Evolutionary conservation across 768 basidiomycete species (phyloP).

Genomic region (Trametes cubensis): DNA sequence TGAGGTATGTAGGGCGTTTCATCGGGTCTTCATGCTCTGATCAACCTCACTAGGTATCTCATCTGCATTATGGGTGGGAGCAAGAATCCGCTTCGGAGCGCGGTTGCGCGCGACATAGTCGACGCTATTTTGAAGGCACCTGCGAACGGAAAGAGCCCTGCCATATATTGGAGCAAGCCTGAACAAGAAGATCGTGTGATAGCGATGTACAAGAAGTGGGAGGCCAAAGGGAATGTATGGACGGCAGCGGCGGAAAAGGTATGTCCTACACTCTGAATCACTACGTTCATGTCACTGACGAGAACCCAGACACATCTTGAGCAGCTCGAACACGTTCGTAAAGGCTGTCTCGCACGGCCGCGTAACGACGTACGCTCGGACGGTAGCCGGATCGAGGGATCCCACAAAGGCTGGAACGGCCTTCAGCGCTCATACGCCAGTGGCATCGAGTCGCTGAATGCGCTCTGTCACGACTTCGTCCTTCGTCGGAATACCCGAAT

Average conservation of each 20-base stretch:
- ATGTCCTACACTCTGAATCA: not conserved
- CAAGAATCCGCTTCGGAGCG: not conserved
- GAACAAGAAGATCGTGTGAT: conserved; percentile 27
- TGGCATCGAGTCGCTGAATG: conserved; percentile 26
- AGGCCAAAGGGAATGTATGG: not conserved
- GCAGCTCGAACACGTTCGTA: conserved; percentile 34
- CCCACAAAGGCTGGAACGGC: conserved; percentile 35
- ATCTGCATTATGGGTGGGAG: not conserved
- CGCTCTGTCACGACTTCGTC: conserved; percentile 30
- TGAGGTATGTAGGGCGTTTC: conserved; percentile 13
- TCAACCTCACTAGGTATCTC: not conserved
- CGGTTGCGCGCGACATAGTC: not conserved
- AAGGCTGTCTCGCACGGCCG: conserved; percentile 32
- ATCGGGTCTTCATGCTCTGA: too few relatives aligned
- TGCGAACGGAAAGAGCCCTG: not conserved
- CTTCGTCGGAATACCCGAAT: conserved; percentile 28
- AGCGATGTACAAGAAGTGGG: conserved; percentile 16
- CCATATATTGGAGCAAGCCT: conserved; percentile 23
- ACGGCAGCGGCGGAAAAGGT: conserved; percentile 26
- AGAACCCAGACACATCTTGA: conserved; percentile 29
- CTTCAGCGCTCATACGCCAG: conserved; percentile 28
- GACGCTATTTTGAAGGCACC: not conserved
- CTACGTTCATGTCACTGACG: too few relatives aligned
- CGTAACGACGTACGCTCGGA: conserved; percentile 30
- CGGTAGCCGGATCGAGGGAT: conserved; percentile 35